Conservation (phyloP, 306 rosid genomes). For the Corylus heterophylla region DNA sequence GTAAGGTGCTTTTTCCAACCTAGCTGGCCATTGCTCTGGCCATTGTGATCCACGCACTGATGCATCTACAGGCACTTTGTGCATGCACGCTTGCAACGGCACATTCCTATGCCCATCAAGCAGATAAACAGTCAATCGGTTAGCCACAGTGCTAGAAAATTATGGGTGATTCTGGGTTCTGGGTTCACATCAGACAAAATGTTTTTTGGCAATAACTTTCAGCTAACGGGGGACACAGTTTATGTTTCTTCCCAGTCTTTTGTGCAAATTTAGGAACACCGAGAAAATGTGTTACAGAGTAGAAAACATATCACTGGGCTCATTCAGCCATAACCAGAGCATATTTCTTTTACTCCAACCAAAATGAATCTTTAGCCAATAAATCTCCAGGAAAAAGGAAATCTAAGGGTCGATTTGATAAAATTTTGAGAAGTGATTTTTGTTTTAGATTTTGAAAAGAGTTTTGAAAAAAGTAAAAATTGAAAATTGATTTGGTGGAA, state of each 20-base stretch:
- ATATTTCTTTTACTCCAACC: background rate
- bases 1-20: slow-evolving; percentile 76
- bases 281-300: background rate
- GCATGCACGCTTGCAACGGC: slow-evolving; percentile 86
- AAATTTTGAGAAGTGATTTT: too few species aligned
- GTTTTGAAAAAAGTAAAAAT: too few species aligned
- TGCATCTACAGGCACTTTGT: slow-evolving; percentile 67
- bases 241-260: slow-evolving; percentile 10
- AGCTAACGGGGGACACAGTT: background rate
- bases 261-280: background rate
- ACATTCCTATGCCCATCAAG: slow-evolving; percentile 60
- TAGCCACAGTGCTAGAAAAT: slow-evolving; percentile 11
- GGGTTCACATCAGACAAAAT: slow-evolving; percentile 2
- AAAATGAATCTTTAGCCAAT: background rate
- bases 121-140: slow-evolving; percentile 23
- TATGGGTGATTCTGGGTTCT: slow-evolving; percentile 2
- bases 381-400: background rate
- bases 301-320: background rate
- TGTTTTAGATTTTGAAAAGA: too few species aligned
- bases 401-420: background rate
- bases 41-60: slow-evolving; percentile 75
- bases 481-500: too few species aligned
- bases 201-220: background rate
- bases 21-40: slow-evolving; percentile 90
- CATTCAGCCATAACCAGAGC: background rate